Evolutionary conservation across 164 flowering plant genomes (phyloP), one percentile per base, ranked within the genome.

Genomic region (Sextonia rubra): DNA sequence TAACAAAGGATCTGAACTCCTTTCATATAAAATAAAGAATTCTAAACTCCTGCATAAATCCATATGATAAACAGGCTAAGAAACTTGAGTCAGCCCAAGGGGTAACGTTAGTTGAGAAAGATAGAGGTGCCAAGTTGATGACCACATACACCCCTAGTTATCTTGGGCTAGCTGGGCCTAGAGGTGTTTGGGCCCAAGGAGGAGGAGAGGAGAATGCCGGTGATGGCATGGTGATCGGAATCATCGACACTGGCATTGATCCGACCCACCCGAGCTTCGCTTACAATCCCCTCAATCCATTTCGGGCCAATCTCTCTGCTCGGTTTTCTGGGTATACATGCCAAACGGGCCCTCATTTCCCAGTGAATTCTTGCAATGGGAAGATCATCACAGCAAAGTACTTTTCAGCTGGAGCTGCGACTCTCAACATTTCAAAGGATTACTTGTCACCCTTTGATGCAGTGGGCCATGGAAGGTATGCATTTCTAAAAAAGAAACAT

Each of bases 381-480:
- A 93, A 95, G 89, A 86, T 95, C 22, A 80, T 89, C 26, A 85
- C 93, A 14, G 99, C 99, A 0, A 86, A 91, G 79, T 91, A 80
- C 79, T 95, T 95, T 75, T 77, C 95, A 7, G 91, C 89, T 24
- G 98, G 97, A 30, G 99, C 97, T 76, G 78, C 82, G 11, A 26
- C 82, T 64, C 90, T 93, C 26, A 89, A 95, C 73, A 12, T 85
- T 44, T 84, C 94, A 0, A 73, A 78, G 15, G 97, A 93, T 72
- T 80, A 86, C 66, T 85, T 88, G 26, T 95, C 99, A 8, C 98
- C 99, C n/a, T 87, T 85, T 80, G 99, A 95, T 82, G 94, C 87
- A 32, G 92, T 76, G 73, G 99, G 99, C 17, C 99, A 93, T 80
- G 99, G 99, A 64, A 92, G 98, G 99, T 94, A 75, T 12, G 47